Conservation (phyloP, 257 asterid genomes). For the Verbena officinalis region DNA sequence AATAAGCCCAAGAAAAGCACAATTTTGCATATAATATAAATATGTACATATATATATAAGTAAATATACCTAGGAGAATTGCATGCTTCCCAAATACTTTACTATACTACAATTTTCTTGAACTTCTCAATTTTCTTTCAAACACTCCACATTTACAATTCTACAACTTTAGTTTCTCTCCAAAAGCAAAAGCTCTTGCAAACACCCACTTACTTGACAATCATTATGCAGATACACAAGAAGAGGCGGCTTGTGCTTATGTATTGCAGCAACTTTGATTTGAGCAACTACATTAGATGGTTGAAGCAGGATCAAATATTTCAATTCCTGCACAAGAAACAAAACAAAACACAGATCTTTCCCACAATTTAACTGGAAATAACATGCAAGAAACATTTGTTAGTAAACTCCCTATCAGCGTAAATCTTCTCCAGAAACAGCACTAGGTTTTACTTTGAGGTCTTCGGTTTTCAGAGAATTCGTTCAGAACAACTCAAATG, state of each 20-base stretch:
- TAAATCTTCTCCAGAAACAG: slow-evolving; percentile 62
- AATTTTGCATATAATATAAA: slow-evolving; percentile 12
- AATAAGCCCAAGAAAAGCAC: slow-evolving; percentile 31
- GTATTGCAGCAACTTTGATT: slow-evolving; percentile 70
- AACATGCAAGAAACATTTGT: slow-evolving; percentile 36
- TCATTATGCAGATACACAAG: slow-evolving; percentile 57
- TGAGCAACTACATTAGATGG: slow-evolving; percentile 60
- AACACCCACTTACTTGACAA: too few species aligned
- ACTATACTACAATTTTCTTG: too few species aligned
- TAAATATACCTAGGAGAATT: too few species aligned
- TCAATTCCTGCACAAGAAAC: slow-evolving; percentile 39
- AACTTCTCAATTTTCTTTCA: too few species aligned
- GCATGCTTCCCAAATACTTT: too few species aligned
- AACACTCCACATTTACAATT: too few species aligned
- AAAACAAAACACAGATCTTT: slow-evolving; percentile 40
- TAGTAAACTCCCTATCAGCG: slow-evolving; percentile 34
- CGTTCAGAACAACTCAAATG: slow-evolving; percentile 55
- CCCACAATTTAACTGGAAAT: slow-evolving; percentile 34
- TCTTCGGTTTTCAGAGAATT: slow-evolving; percentile 62
- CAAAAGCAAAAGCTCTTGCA: too few species aligned
- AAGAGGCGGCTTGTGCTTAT: slow-evolving; percentile 73
- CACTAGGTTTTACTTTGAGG: slow-evolving; percentile 56
- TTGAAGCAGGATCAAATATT: slow-evolving; percentile 37
- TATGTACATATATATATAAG: not conserved
- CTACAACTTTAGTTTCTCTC: too few species aligned